phyloP scores from a whole-genome alignment of 2,329 filamentous ascomycete species.

The Capronia epimyces region DNA sequence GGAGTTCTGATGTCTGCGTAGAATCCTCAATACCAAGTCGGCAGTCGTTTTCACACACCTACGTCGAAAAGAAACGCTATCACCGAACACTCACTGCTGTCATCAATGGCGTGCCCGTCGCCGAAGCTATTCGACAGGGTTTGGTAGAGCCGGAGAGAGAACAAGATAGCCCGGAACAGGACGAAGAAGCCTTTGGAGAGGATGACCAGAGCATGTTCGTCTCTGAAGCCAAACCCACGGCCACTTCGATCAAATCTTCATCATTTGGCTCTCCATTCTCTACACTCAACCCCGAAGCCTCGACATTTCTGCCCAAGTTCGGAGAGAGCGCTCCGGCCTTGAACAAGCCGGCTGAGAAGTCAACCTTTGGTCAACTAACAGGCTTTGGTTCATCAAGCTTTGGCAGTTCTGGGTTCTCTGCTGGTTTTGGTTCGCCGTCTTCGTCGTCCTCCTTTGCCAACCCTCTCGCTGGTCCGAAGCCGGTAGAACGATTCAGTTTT shows the following conservation, averaged over 20 bases:
- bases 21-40: constrained; percentile 30
- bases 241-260: constrained; percentile 2
- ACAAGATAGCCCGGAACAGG: constrained; percentile 32
- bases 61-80: constrained; percentile 56
- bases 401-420: constrained; percentile 9
- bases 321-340: constrained; percentile 6
- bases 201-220: constrained; percentile 32
- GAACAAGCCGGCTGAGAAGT: constrained; percentile 1
- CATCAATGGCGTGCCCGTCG: constrained; percentile 52
- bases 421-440: neutral
- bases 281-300: constrained; percentile 19
- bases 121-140: constrained; percentile 45
- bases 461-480: constrained; percentile 1
- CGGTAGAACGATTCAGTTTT: neutral
- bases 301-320: constrained; percentile 18
- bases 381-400: neutral
- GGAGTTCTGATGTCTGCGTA: constrained; percentile 27
- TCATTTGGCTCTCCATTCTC: constrained; percentile 8
- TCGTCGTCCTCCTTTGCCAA: constrained; percentile 7
- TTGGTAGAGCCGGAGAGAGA: constrained; percentile 42
- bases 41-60: constrained; percentile 49
- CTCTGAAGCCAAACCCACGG: constrained; percentile 14
- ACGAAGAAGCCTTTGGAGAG: constrained; percentile 35
- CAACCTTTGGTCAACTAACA: constrained; percentile 7
- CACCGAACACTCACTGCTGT: constrained; percentile 52